A percentile compares a stretch with the other conserved stretches of the same genome.
Evolutionary conservation across 306 rosid species (phyloP).

Genomic region (Amphicarpaea edgeworthii): DNA sequence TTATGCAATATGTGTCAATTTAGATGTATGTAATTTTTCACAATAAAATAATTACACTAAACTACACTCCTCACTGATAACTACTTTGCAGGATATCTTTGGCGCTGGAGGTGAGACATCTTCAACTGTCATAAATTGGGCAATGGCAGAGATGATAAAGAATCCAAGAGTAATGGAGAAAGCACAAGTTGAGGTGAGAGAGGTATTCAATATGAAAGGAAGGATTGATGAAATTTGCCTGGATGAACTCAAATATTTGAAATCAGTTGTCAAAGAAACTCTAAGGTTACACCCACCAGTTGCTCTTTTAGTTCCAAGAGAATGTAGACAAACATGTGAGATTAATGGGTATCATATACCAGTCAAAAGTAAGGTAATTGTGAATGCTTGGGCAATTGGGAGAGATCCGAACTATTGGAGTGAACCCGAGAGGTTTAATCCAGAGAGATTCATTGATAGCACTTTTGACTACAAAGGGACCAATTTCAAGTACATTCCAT

Average conservation of each 20-base stretch:
- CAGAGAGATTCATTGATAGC: slow-evolving; percentile 36
- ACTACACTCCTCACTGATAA: no score
- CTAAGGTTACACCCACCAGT: slow-evolving; percentile 46
- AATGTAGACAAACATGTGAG: slow-evolving; percentile 36
- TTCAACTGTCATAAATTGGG: slow-evolving; percentile 42
- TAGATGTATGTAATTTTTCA: no score
- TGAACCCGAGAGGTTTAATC: slow-evolving; percentile 36
- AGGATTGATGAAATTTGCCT: slow-evolving; percentile 22
- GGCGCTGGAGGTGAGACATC: slow-evolving; percentile 46
- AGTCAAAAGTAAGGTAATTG: slow-evolving; percentile 1
- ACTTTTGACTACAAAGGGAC: slow-evolving; percentile 33
- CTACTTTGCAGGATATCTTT: slow-evolving; percentile 26
- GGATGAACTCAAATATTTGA: slow-evolving; percentile 40
- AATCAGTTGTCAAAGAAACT: slow-evolving; percentile 31
- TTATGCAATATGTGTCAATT: no score
- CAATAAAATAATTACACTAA: no score
- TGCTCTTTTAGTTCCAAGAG: slow-evolving; percentile 45
- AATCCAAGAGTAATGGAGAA: slow-evolving; percentile 47
- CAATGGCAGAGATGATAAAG: slow-evolving; percentile 26
- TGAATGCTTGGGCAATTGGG: slow-evolving; percentile 54
- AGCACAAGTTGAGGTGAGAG: slow-evolving; percentile 44
- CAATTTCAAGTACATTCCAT: slow-evolving; percentile 43
- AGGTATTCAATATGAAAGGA: background rate
- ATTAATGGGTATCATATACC: slow-evolving; percentile 47
- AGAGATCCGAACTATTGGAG: slow-evolving; percentile 48